Evolutionary conservation across 2,329 filamentous ascomycete species (phyloP).

Genomic region (Pyricularia sp.): DNA sequence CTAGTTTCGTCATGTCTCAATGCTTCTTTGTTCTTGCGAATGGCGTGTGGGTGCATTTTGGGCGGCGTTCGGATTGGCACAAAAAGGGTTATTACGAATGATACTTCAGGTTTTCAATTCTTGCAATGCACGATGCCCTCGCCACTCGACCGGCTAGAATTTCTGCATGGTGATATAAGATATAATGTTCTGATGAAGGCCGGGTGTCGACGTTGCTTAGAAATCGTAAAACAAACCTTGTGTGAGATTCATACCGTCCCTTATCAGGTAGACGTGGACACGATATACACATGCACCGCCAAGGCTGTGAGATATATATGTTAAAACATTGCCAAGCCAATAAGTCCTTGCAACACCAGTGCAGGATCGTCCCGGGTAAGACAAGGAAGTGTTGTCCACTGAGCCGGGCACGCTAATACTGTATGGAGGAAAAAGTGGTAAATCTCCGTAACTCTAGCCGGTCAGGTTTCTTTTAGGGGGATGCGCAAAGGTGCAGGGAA

Average conservation of each 20-base stretch:
- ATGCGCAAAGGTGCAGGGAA: background rate
- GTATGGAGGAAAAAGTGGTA: too few relatives aligned
- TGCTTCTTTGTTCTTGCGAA: slow-evolving; percentile 11
- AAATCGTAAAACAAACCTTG: background rate
- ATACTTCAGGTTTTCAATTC: slow-evolving; percentile 12
- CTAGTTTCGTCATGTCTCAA: slow-evolving; percentile 40
- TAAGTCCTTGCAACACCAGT: background rate
- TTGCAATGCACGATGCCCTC: background rate
- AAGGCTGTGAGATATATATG: background rate
- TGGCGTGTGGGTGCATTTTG: slow-evolving; percentile 18
- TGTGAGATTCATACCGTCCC: background rate
- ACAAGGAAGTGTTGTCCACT: background rate
- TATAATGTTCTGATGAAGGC: background rate
- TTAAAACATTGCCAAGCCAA: background rate
- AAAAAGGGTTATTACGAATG: slow-evolving; percentile 18
- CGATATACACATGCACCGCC: background rate
- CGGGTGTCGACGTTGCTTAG: background rate
- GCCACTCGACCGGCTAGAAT: background rate
- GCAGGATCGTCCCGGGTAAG: slow-evolving; percentile 1
- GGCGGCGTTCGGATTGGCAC: slow-evolving; percentile 23
- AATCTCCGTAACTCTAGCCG: too few relatives aligned
- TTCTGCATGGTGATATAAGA: background rate
- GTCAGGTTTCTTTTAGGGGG: background rate
- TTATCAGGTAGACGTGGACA: background rate
- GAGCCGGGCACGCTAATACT: background rate